Conservation (phyloP, 768 basidiomycete genomes). For the Boletus vermiculosoides region DNA sequence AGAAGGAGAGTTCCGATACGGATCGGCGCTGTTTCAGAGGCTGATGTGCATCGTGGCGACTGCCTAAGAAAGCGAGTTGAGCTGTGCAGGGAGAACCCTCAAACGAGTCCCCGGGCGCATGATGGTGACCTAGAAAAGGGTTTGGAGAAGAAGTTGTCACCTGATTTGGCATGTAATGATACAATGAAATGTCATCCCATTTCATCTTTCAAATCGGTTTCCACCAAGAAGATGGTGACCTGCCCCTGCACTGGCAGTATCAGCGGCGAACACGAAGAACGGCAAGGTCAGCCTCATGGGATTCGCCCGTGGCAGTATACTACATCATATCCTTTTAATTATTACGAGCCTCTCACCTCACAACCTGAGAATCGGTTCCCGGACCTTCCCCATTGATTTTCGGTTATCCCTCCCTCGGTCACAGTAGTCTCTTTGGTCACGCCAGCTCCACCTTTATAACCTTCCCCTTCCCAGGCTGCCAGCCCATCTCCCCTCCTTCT, state of each 20-base stretch:
- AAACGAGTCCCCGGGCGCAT: too few relatives aligned
- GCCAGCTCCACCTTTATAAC: constrained; percentile 9
- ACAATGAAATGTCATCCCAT: constrained; percentile 3
- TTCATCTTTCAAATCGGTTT: neutral
- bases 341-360: neutral
- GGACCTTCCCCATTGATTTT: neutral
- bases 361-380: neutral
- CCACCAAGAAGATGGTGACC: neutral
- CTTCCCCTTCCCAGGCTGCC: neutral
- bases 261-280: constrained; percentile 6
- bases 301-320: constrained; percentile 6
- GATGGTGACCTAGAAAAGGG: too few relatives aligned
- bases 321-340: neutral
- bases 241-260: neutral
- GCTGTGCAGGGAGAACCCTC: too few relatives aligned
- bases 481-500: neutral
- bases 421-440: constrained; percentile 9
- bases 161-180: neutral
- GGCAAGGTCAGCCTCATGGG: constrained; percentile 19
- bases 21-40: constrained; percentile 6
- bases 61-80: too few relatives aligned
- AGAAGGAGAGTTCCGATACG: neutral
- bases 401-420: constrained; percentile 14
- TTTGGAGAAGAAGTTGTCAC: too few relatives aligned
- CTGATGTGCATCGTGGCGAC: too few relatives aligned